Evolutionary conservation across 2,329 filamentous ascomycete species (phyloP).

Genomic region (Claviceps sp.): DNA sequence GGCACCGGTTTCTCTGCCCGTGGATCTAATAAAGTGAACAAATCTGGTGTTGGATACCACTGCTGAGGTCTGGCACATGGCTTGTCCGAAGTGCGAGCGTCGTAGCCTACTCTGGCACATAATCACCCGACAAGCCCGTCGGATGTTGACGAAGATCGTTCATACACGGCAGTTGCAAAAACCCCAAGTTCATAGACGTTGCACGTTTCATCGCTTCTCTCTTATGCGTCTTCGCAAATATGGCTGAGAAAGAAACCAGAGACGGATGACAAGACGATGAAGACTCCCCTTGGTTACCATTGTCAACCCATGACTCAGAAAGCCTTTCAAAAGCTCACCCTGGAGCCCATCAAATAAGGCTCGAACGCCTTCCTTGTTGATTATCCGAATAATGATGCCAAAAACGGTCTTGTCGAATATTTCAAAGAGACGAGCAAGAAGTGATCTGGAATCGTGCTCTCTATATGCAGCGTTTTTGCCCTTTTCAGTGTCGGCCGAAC

Average conservation of each 20-base stretch:
- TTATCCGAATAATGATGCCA: conserved; percentile 43
- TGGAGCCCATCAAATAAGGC: conserved; percentile 65
- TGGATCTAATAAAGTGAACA: conserved; percentile 73
- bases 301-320: conserved; percentile 74
- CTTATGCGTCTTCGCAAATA: conserved; percentile 13
- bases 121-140: neutral
- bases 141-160: neutral
- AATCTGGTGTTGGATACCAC: conserved; percentile 67
- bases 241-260: conserved; percentile 46
- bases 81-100: neutral
- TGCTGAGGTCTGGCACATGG: conserved; percentile 34
- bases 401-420: conserved; percentile 41
- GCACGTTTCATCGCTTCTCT: neutral
- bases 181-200: no score
- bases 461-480: conserved; percentile 4
- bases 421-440: conserved; percentile 6
- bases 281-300: conserved; percentile 77
- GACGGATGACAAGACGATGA: conserved; percentile 55
- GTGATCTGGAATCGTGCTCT: conserved; percentile 3
- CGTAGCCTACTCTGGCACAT: neutral
- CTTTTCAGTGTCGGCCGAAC: conserved; percentile 3
- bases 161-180: neutral
- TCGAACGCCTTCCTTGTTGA: conserved; percentile 48
- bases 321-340: conserved; percentile 68
- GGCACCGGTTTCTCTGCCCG: conserved; percentile 86